These are phyloP conservation scores for Geotrichum carabidarum DNA, from an alignment of 1,139 yeast species.

Conservation along the genomic window DNA sequence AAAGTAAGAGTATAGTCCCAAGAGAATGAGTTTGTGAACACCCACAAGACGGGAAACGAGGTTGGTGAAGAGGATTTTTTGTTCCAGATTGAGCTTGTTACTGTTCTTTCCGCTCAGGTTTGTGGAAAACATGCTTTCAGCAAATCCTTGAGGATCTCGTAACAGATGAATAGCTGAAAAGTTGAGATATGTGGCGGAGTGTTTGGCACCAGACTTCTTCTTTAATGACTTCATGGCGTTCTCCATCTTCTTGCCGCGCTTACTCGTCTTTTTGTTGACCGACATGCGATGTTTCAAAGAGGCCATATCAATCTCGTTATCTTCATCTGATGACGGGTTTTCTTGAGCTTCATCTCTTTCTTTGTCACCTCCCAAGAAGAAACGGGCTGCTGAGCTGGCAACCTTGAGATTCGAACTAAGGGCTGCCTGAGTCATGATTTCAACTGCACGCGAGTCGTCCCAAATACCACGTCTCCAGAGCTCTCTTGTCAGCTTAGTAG, in stretches of 20 bases:
- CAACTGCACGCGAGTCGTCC: conserved; percentile 96
- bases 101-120: conserved; percentile 64
- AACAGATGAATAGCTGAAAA: conserved; percentile 90
- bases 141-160: conserved; percentile 97
- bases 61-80: conserved; percentile 81
- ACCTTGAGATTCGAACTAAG: conserved; percentile 83
- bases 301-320: conserved; percentile 41
- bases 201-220: conserved; percentile 44
- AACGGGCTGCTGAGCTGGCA: conserved; percentile 81
- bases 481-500: conserved; percentile 89
- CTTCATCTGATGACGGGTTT: conserved; percentile 68
- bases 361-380: conserved; percentile 90
- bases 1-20: conserved; percentile 85
- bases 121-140: conserved; percentile 68
- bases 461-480: conserved; percentile 96
- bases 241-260: conserved; percentile 73
- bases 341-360: conserved; percentile 86
- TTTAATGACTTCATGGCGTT: conserved; percentile 63
- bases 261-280: conserved; percentile 76
- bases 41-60: conserved; percentile 84
- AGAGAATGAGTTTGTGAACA: conserved; percentile 83
- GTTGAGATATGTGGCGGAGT: conserved; percentile 65
- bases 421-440: conserved; percentile 94
- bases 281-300: conserved; percentile 74
- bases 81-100: conserved; percentile 70